These are phyloP conservation scores for Botryotinia calthae DNA, from an alignment of 2,329 filamentous ascomycete species.

Conservation along the genomic window DNA sequence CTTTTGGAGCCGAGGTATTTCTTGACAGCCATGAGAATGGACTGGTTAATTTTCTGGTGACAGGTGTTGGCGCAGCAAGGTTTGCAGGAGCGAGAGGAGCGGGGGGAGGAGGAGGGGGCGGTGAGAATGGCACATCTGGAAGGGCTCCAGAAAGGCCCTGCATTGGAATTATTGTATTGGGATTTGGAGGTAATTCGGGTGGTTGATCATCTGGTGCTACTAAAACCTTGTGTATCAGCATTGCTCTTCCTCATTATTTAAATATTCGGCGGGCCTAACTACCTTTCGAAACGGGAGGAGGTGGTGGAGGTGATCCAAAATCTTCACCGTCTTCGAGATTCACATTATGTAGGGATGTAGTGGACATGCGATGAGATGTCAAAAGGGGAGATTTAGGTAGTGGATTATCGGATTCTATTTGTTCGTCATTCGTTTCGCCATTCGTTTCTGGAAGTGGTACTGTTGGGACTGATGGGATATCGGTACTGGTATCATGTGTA, in stretches of 20 bases:
- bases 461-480: slow-evolving; percentile 30
- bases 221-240: slow-evolving; percentile 15
- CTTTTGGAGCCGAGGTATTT: slow-evolving; percentile 57
- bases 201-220: slow-evolving; percentile 30
- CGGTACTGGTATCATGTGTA: slow-evolving; percentile 34
- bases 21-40: slow-evolving; percentile 85
- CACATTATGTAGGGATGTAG: slow-evolving; percentile 59
- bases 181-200: slow-evolving; percentile 29
- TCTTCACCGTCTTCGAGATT: slow-evolving; percentile 51
- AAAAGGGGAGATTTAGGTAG: slow-evolving; percentile 49
- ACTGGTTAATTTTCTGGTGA: slow-evolving; percentile 72
- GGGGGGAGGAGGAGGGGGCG: slow-evolving; percentile 45
- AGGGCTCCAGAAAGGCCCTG: slow-evolving; percentile 71
- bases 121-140: slow-evolving; percentile 70
- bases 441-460: slow-evolving; percentile 32
- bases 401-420: slow-evolving; percentile 31
- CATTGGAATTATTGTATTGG: slow-evolving; percentile 45
- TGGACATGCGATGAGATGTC: slow-evolving; percentile 52
- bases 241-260: background rate
- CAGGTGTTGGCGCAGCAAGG: slow-evolving; percentile 32
- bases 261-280: background rate
- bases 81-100: slow-evolving; percentile 19
- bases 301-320: slow-evolving; percentile 23
- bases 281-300: slow-evolving; percentile 19
- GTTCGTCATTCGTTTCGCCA: slow-evolving; percentile 33